Conservation (phyloP, 2,329 filamentous ascomycete species). For the Conoideocrella luteorostrata region DNA sequence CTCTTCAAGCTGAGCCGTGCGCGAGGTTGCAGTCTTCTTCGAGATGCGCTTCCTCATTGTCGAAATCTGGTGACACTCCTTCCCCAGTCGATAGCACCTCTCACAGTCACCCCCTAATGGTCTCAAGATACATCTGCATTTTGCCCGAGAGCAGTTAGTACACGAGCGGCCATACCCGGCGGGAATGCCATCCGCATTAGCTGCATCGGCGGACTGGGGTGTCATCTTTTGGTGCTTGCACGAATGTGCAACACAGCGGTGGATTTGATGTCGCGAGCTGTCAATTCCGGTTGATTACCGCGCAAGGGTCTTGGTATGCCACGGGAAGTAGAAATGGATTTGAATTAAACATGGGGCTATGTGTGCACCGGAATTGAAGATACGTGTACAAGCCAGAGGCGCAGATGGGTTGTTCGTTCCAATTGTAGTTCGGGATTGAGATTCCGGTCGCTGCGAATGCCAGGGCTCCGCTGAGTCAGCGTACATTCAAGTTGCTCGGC, state of each 20-base stretch:
- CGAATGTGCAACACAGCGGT: not conserved
- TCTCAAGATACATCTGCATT: constrained; percentile 42
- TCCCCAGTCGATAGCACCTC: constrained; percentile 39
- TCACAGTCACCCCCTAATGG: constrained; percentile 28
- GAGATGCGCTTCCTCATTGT: constrained; percentile 31
- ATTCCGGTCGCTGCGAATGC: too few species aligned
- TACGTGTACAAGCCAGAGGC: not conserved
- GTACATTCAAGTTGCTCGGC: too few species aligned
- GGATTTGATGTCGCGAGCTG: not conserved
- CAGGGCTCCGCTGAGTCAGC: constrained; percentile 1
- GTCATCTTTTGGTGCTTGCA: not conserved
- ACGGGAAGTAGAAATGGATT: not conserved
- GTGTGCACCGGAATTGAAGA: not conserved
- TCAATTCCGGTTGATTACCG: not conserved
- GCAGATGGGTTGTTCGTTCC: not conserved
- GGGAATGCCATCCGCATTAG: constrained; percentile 17
- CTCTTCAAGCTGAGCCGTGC: constrained; percentile 41
- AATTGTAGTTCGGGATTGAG: not conserved
- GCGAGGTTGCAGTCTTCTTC: constrained; percentile 27
- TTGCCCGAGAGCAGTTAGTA: constrained; percentile 39
- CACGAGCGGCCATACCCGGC: constrained; percentile 39
- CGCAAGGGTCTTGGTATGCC: not conserved
- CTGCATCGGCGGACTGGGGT: not conserved
- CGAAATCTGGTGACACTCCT: constrained; percentile 39
- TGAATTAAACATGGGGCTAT: not conserved